A percentile compares a stretch with the other conserved stretches of the same genome.
Conservation (phyloP, 139 green algal species). For the Ettlia oleoabundans region DNA sequence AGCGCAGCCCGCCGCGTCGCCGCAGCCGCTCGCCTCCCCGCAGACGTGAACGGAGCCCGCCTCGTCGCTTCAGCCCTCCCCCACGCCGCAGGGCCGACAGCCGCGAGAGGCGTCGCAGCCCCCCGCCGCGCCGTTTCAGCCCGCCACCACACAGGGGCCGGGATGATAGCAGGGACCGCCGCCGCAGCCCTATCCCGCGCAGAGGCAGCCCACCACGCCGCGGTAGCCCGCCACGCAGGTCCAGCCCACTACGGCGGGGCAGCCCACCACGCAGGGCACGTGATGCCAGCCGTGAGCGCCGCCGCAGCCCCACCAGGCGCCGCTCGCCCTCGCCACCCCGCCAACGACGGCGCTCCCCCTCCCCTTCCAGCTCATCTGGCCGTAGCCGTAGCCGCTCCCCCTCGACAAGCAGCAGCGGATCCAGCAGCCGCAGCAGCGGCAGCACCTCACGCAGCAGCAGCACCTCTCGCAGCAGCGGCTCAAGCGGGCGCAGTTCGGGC, state of each 20-base stretch:
- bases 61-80: not conserved
- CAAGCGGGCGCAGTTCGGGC: not conserved
- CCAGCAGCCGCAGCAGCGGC: conserved; percentile 24
- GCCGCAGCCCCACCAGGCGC: not conserved
- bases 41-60: not conserved
- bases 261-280: not conserved
- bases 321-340: conserved; percentile 4
- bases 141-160: not conserved
- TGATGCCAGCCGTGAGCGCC: not conserved
- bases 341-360: not conserved
- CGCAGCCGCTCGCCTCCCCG: not conserved
- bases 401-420: not conserved
- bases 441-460: conserved; percentile 3
- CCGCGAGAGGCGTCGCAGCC: not conserved
- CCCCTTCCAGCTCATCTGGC: not conserved
- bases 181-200: not conserved
- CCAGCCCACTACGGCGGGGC: not conserved
- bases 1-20: not conserved
- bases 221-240: not conserved
- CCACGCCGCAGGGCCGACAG: conserved; percentile 10
- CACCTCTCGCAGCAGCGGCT: not conserved
- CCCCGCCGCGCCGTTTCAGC: not conserved
- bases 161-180: not conserved
- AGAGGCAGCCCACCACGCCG: not conserved
- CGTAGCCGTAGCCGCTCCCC: conserved; percentile 4